These are phyloP conservation scores for Chrysochromulina tobinii DNA, from an alignment of 78 protist species.

Conservation along the genomic window DNA sequence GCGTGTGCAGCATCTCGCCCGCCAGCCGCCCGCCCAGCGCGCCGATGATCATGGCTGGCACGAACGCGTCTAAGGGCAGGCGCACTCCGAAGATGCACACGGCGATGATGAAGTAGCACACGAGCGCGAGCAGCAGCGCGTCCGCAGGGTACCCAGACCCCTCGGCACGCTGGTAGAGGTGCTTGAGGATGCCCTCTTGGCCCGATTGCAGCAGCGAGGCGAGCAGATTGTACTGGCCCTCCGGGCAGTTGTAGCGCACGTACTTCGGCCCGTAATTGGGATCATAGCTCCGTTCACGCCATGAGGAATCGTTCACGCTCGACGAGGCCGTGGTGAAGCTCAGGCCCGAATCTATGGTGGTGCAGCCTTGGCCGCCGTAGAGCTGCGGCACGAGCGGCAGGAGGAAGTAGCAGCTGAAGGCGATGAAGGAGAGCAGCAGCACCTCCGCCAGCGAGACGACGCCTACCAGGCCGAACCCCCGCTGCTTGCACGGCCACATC, in stretches of 20 bases:
- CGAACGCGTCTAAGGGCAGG: not conserved
- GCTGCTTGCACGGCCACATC: too few species aligned
- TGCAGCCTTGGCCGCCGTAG: too few species aligned
- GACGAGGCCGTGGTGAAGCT: too few species aligned
- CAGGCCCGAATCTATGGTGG: too few species aligned
- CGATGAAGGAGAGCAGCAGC: too few species aligned
- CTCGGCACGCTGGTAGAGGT: not conserved
- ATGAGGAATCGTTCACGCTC: too few species aligned
- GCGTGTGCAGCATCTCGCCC: not conserved
- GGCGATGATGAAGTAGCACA: not conserved
- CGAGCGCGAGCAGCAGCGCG: not conserved
- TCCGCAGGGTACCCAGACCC: not conserved
- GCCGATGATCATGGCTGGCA: not conserved
- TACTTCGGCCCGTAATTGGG: not conserved
- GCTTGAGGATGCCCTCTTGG: not conserved
- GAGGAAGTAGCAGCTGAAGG: too few species aligned
- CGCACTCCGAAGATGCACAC: not conserved
- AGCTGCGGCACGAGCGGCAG: too few species aligned
- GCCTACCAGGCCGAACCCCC: too few species aligned
- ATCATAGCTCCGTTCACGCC: too few species aligned
- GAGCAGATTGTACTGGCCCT: not conserved
- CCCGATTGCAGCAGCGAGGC: not conserved
- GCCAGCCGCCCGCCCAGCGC: not conserved
- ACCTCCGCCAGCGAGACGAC: too few species aligned
- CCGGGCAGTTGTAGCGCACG: not conserved